A percentile compares a stretch with the other conserved stretches of the same genome.
Conservation (phyloP, 108 stramenopile genomes). For the Asterionellopsis glacialis region DNA sequence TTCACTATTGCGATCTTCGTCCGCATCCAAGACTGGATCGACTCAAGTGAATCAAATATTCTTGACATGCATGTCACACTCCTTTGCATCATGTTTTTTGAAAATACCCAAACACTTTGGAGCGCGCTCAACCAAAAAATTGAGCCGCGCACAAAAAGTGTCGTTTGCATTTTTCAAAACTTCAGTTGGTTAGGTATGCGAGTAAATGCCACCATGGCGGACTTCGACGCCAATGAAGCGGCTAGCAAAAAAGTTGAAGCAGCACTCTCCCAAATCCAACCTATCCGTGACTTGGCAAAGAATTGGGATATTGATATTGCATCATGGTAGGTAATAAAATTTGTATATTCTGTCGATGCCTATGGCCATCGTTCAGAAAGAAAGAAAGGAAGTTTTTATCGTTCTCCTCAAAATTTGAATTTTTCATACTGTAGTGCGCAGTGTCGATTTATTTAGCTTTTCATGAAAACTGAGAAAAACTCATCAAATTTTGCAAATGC, state of each 20-base stretch:
- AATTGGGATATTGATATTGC: conserved; percentile 98
- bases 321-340: conserved; percentile 49
- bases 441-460: background rate
- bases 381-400: background rate
- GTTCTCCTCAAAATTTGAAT: background rate
- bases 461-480: too few relatives aligned
- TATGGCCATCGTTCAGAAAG: too few relatives aligned
- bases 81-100: too few relatives aligned
- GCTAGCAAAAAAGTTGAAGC: conserved; percentile 17
- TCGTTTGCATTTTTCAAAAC: background rate
- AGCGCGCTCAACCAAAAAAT: conserved; percentile 2
- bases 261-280: conserved; percentile 57
- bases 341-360: background rate
- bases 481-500: too few relatives aligned
- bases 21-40: too few relatives aligned
- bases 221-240: background rate
- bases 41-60: too few relatives aligned
- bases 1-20: too few relatives aligned
- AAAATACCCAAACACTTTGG: too few relatives aligned
- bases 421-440: background rate
- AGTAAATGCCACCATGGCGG: background rate
- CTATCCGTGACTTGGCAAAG: conserved; percentile 86
- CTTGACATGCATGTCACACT: too few relatives aligned
- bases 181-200: background rate
- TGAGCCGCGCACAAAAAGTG: background rate